Conservation (phyloP, 2,329 filamentous ascomycete species). For the Alternaria atra region DNA sequence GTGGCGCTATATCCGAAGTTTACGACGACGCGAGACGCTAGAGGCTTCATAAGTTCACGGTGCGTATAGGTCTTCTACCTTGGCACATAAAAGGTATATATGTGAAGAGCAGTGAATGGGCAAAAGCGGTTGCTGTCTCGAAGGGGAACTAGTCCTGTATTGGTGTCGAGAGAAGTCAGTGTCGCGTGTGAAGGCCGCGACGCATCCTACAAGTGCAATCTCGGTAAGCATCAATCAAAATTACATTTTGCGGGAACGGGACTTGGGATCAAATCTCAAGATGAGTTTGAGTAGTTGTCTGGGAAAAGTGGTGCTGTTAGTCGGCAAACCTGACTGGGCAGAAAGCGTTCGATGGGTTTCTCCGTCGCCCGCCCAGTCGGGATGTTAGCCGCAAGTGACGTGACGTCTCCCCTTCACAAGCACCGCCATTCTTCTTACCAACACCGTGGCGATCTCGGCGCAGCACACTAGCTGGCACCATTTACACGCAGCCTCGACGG, state of each 20-base stretch:
- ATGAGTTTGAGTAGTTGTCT: background rate
- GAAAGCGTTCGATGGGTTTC: constrained; percentile 10
- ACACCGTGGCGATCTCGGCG: constrained; percentile 30
- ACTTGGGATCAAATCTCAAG: background rate
- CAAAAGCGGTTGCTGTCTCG: background rate
- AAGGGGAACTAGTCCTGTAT: background rate
- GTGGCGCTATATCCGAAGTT: constrained; percentile 12
- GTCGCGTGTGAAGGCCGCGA: background rate
- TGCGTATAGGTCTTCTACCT: background rate
- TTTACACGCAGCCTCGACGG: constrained; percentile 13
- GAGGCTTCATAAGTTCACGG: background rate
- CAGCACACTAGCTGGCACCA: constrained; percentile 16
- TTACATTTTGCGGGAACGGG: background rate
- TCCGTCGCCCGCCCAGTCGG: constrained; percentile 32
- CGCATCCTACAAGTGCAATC: background rate
- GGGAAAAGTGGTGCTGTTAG: constrained; percentile 4
- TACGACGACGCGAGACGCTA: constrained; percentile 6
- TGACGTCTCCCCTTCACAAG: constrained; percentile 34
- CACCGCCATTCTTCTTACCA: constrained; percentile 27
- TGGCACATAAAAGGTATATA: background rate
- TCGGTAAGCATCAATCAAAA: background rate
- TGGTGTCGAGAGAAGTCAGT: background rate
- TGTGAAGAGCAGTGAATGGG: background rate
- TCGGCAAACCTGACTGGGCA: constrained; percentile 2
- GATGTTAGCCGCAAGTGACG: constrained; percentile 28